Evolutionary conservation across 2,329 filamentous ascomycete genomes (phyloP).

Genomic region (Scolecobasidium constrictum): DNA sequence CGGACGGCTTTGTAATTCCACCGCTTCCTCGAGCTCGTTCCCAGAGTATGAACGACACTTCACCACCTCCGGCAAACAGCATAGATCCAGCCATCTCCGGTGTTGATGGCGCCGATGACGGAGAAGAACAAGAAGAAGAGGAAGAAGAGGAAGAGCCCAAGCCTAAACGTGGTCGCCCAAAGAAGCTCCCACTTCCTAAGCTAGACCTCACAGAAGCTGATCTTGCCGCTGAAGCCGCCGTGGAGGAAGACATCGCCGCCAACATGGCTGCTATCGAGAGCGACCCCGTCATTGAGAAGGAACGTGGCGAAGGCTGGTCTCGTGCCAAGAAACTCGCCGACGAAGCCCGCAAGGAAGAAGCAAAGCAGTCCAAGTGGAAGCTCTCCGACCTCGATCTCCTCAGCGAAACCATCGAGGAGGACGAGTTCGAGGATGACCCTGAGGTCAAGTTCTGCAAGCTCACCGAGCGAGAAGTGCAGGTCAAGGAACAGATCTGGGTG

Average conservation of each 20-base stretch:
- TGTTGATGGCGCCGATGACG: conserved; percentile 1
- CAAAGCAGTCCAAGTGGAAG: conserved; percentile 5
- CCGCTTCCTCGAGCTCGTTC: conserved; percentile 4
- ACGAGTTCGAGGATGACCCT: conserved; percentile 81
- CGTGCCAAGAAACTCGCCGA: conserved; percentile 14
- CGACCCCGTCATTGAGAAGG: conserved; percentile 20
- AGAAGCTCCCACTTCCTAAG: conserved; percentile 1
- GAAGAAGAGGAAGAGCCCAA: not conserved
- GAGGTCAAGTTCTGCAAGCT: conserved; percentile 78
- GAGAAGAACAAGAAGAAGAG: not conserved
- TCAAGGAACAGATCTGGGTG: conserved; percentile 90
- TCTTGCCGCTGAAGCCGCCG: conserved; percentile 33
- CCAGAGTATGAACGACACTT: conserved; percentile 1
- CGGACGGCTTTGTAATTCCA: conserved; percentile 31
- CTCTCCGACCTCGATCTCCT: not conserved
- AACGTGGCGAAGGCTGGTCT: conserved; percentile 18
- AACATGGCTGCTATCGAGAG: conserved; percentile 16
- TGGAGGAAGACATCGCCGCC: conserved; percentile 33
- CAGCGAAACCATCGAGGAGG: conserved; percentile 33
- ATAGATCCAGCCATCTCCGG: not conserved
- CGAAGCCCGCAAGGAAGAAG: not conserved
- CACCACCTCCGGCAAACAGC: conserved; percentile 10
- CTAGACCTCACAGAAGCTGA: conserved; percentile 24
- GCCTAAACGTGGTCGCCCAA: conserved; percentile 7
- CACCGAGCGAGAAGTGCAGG: conserved; percentile 57